Conservation (phyloP, 2,329 filamentous ascomycete genomes). For the Venturia oleaginea region DNA sequence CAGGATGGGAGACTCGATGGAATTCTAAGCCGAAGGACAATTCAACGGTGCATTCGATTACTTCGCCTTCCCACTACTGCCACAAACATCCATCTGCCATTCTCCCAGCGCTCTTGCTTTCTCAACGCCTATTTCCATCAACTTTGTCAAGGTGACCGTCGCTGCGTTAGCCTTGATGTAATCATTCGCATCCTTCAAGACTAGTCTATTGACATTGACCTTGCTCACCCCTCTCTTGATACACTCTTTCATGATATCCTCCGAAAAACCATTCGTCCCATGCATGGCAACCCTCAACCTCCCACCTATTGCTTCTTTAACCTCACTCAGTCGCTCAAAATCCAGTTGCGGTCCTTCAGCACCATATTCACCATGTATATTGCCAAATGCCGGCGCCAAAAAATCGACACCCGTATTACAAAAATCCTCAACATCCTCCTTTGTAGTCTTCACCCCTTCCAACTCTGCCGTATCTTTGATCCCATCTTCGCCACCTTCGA, state of each 20-base stretch:
- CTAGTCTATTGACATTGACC: slow-evolving; percentile 49
- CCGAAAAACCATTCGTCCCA: slow-evolving; percentile 47
- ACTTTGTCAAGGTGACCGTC: slow-evolving; percentile 26
- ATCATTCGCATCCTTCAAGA: slow-evolving; percentile 29
- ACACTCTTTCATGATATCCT: slow-evolving; percentile 42
- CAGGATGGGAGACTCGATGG: not conserved
- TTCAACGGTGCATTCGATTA: not conserved
- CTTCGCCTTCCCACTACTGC: slow-evolving; percentile 36
- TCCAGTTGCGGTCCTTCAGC: slow-evolving; percentile 46
- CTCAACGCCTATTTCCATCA: slow-evolving; percentile 40
- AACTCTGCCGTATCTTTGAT: slow-evolving; percentile 58
- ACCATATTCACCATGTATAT: slow-evolving; percentile 67
- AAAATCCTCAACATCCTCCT: slow-evolving; percentile 62
- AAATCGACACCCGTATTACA: slow-evolving; percentile 63
- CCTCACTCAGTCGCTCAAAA: slow-evolving; percentile 14
- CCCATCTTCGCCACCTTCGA: slow-evolving; percentile 67
- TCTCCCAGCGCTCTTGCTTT: slow-evolving; percentile 35
- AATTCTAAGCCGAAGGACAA: not conserved
- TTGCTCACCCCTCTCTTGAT: slow-evolving; percentile 46
- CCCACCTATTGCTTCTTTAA: slow-evolving; percentile 4
- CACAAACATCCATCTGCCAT: slow-evolving; percentile 41
- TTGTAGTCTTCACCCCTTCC: slow-evolving; percentile 56
- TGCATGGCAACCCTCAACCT: slow-evolving; percentile 39
- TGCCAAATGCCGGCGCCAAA: slow-evolving; percentile 66
- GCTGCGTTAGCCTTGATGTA: slow-evolving; percentile 33